A percentile compares a stretch with the other conserved stretches of the same genome.
Conservation (phyloP, 257 asterid species). For the Echium plantagineum region DNA sequence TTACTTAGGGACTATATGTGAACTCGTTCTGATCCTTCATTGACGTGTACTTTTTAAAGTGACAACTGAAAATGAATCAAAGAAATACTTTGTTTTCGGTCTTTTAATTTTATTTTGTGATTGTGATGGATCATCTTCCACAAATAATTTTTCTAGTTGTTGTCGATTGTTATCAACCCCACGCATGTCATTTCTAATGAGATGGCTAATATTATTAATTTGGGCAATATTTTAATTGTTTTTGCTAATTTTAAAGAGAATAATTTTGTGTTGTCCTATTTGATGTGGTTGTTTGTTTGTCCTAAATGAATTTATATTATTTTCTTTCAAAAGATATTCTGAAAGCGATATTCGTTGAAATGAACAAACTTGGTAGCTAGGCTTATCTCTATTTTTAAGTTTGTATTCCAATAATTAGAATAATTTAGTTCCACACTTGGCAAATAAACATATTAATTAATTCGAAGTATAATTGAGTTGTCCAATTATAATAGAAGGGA, state of each 20-base stretch:
- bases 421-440: constrained; percentile 8
- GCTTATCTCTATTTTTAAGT: constrained; percentile 4
- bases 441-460: not conserved
- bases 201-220: not conserved
- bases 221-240: not conserved
- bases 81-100: no score
- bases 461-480: constrained; percentile 11
- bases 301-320: constrained; percentile 10
- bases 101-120: no score
- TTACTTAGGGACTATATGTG: no score
- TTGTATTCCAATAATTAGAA: constrained; percentile 5
- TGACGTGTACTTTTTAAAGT: no score
- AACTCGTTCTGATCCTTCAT: no score
- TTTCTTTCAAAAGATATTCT: not conserved
- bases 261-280: not conserved
- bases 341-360: constrained; percentile 21
- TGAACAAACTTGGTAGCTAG: constrained; percentile 9
- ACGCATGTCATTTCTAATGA: not conserved
- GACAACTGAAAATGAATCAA: no score
- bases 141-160: not conserved
- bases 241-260: no score
- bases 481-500: constrained; percentile 7
- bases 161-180: not conserved
- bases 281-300: not conserved
- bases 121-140: not conserved